These are phyloP conservation scores for Bremia lactucae DNA, from an alignment of 352 stramenopile species.

Conservation along the genomic window DNA sequence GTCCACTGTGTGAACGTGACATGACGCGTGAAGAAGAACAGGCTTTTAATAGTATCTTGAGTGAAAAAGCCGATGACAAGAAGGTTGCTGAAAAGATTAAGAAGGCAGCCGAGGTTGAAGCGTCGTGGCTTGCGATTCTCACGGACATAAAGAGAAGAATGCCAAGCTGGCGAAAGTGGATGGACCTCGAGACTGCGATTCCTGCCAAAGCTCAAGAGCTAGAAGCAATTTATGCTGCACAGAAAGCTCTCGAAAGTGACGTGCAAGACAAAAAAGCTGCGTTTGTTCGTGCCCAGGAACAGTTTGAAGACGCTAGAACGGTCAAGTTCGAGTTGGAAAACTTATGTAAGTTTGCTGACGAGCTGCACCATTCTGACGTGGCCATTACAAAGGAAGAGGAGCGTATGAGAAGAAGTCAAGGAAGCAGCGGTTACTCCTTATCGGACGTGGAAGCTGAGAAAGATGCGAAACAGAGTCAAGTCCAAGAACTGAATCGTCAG, in stretches of 20 bases:
- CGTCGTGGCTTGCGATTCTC: constrained; percentile 34
- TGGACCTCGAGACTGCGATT: constrained; percentile 36
- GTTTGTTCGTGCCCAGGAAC: constrained; percentile 11
- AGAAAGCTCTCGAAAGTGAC: constrained; percentile 41
- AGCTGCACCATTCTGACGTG: constrained; percentile 19
- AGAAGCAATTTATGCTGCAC: constrained; percentile 31
- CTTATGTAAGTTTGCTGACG: constrained; percentile 22
- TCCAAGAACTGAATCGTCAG: constrained; percentile 39
- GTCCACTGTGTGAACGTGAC: constrained; percentile 55
- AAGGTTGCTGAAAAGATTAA: constrained; percentile 73
- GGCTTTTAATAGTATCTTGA: constrained; percentile 48
- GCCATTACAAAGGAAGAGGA: constrained; percentile 30
- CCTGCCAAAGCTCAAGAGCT: constrained; percentile 35
- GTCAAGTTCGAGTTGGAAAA: constrained; percentile 24
- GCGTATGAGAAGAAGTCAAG: constrained; percentile 27
- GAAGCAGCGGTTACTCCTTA: constrained; percentile 26
- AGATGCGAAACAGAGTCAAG: constrained; percentile 39
- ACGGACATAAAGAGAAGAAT: constrained; percentile 47
- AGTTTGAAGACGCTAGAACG: constrained; percentile 24
- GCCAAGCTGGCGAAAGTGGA: constrained; percentile 61
- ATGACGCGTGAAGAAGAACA: constrained; percentile 50
- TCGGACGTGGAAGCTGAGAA: constrained; percentile 27
- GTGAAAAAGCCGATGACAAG: constrained; percentile 63
- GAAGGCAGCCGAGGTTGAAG: constrained; percentile 46
- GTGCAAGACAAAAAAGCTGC: constrained; percentile 32